Evolutionary conservation across 257 asterid species (phyloP).

Genomic region (Solanum pinnatisectum): DNA sequence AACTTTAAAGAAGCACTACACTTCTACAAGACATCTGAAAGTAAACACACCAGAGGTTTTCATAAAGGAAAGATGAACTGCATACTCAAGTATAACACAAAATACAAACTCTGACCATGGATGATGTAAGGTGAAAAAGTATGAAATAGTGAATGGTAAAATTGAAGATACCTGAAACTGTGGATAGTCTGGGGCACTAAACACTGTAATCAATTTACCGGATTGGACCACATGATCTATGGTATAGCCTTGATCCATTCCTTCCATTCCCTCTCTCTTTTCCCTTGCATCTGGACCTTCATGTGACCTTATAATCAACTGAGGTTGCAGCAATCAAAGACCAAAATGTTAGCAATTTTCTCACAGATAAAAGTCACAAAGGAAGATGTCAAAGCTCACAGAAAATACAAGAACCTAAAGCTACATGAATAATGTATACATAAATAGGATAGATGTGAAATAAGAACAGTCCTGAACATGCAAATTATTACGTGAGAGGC

Average conservation of each 20-base stretch:
- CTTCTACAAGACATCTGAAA: neutral
- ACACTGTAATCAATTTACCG: conserved; percentile 79
- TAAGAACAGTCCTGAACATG: neutral
- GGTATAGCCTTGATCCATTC: conserved; percentile 84
- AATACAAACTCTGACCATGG: neutral
- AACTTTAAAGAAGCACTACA: neutral
- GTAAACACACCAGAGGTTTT: neutral
- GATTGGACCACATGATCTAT: conserved; percentile 80
- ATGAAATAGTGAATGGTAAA: neutral
- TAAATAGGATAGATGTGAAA: neutral
- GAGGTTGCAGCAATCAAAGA: conserved; percentile 8
- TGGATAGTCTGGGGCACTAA: conserved; percentile 99
- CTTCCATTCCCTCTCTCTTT: conserved; percentile 64
- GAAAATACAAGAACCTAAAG: neutral
- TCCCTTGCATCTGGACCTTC: conserved; percentile 99
- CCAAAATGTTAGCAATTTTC: neutral
- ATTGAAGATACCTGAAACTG: conserved; percentile 74
- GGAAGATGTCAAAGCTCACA: neutral
- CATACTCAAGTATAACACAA: neutral
- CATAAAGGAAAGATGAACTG: neutral
- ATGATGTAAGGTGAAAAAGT: neutral
- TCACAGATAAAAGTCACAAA: neutral
- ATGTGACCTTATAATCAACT: conserved; percentile 94
- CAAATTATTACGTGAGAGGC: neutral
- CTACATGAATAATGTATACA: neutral